Percentiles rank a stretch among this genome's conserved stretches.
Conservation (phyloP, 106 monocot species). For the Platanthera guangdongensis region DNA sequence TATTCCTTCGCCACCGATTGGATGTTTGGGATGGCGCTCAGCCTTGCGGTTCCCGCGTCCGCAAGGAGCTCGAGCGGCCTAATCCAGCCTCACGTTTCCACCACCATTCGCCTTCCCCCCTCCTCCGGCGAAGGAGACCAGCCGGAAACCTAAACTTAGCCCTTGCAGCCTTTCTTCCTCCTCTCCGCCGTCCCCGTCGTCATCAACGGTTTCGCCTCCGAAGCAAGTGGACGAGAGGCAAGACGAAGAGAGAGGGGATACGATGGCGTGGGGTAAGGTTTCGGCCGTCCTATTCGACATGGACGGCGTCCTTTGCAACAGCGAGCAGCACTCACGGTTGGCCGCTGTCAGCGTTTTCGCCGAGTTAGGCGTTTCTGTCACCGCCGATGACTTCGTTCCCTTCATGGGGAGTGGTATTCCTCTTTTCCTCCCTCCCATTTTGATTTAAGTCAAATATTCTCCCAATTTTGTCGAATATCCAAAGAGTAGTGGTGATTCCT, state of each 20-base stretch:
- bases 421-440: neutral
- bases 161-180: neutral
- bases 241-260: slow-evolving; percentile 8
- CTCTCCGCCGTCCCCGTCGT: slow-evolving; percentile 21
- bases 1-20: neutral
- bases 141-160: slow-evolving; percentile 14
- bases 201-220: neutral
- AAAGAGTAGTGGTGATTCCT: neutral
- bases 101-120: neutral
- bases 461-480: neutral
- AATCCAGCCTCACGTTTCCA: neutral
- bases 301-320: slow-evolving; percentile 99
- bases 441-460: neutral
- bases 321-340: slow-evolving; percentile 72
- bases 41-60: neutral
- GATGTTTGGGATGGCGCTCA: neutral
- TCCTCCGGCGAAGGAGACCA: neutral
- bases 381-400: slow-evolving; percentile 73
- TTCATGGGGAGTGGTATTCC: slow-evolving; percentile 91
- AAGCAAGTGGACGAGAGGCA: slow-evolving; percentile 5
- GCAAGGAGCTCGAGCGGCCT: neutral
- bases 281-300: slow-evolving; percentile 94
- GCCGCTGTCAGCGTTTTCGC: slow-evolving; percentile 90
- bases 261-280: slow-evolving; percentile 54
- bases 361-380: slow-evolving; percentile 84